Conservation (phyloP, 192 early-diverging fungal species). For the Haplosporangium gracile region DNA sequence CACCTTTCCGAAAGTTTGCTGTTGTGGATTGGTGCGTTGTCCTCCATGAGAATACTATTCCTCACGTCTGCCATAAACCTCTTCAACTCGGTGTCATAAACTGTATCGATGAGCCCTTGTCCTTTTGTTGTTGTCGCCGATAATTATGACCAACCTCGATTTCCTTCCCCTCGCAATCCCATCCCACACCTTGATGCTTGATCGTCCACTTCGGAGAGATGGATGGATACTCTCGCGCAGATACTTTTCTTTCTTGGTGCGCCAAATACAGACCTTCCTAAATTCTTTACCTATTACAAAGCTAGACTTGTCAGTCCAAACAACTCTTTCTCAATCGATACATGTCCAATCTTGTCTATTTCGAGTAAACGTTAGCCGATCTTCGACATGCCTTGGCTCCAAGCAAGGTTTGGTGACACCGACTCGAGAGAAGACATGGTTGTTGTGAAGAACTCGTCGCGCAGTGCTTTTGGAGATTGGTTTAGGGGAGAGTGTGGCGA, state of each 20-base stretch:
- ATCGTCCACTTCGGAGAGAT: slow-evolving; percentile 12
- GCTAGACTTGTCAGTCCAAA: slow-evolving; percentile 25
- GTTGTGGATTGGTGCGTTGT: slow-evolving; percentile 8
- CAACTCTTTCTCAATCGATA: slow-evolving; percentile 9
- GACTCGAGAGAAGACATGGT: not conserved
- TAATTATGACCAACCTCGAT: slow-evolving; percentile 8
- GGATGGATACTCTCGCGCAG: slow-evolving; percentile 3
- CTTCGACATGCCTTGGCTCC: not conserved
- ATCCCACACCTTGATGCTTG: slow-evolving; percentile 20
- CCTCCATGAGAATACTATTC: not conserved
- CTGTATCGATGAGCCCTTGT: slow-evolving; percentile 12
- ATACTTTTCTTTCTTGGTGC: slow-evolving; percentile 25
- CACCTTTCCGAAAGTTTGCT: not conserved
- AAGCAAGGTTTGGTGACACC: not conserved
- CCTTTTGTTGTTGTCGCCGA: slow-evolving; percentile 18
- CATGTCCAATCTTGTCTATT: slow-evolving; percentile 16
- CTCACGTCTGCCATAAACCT: not conserved
- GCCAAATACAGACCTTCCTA: slow-evolving; percentile 14
- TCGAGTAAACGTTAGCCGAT: slow-evolving; percentile 3
- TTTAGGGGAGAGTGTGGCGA: not conserved
- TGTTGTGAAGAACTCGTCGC: not conserved
- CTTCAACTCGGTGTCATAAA: slow-evolving; percentile 3
- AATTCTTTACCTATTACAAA: slow-evolving; percentile 32
- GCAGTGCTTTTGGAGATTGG: not conserved
- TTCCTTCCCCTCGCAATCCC: slow-evolving; percentile 19